Evolutionary conservation across 495 filamentous ascomycete genomes (phyloP), one percentile per base, ranked within the genome.

Genomic region (Penicillium dipodomyicola): DNA sequence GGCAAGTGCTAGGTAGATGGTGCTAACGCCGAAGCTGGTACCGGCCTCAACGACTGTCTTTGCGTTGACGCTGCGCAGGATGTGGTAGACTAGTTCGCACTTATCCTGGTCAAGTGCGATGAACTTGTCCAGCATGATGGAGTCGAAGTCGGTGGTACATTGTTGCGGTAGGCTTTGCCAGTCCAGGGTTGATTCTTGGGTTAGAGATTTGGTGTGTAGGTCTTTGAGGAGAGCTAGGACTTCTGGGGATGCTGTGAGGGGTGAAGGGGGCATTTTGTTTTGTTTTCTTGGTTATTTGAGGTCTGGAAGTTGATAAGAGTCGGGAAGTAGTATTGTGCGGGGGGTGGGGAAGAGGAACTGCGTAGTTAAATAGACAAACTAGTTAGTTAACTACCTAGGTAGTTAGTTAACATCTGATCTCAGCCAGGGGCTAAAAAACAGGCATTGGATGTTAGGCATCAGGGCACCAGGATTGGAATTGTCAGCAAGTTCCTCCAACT

Each of bases 11-110:
- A 85, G 75, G 49, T 85, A 84, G 55, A 86, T 85, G 0, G 82
- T 84, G 48, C 77, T 80, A 2, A 86, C 81, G 12, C 83, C 82
- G 52, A 78, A 85, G 48, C 77, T 80, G 5, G 83, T 85, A 7
- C 82, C 82, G 0, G 77, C 80, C 55, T 85, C 83, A 19, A 85
- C 77, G 35, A 83, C 66, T 27, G 75, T 80, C 3, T 60, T 74
- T 2, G 80, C 82, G 1, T 71, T 70, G 14, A 67, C 74, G n/a
- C 73, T 64, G 40, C 68, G 64, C 14, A 68, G 56, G 6, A 83
- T 52, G 22, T 79, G 80, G 57, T 85, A 85, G 6, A 82, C 61
- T 32, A 84, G 69, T 3, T 78, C 71, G 56, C 73, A 79, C 58
- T 85, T 85, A 58, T 84, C 79, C 10, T 77, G 63, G 19, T 83